Evolutionary conservation across 371 early-diverging fungal species (phyloP), one percentile per base, ranked within the genome.

Genomic region (Lichtheimia ornata): DNA sequence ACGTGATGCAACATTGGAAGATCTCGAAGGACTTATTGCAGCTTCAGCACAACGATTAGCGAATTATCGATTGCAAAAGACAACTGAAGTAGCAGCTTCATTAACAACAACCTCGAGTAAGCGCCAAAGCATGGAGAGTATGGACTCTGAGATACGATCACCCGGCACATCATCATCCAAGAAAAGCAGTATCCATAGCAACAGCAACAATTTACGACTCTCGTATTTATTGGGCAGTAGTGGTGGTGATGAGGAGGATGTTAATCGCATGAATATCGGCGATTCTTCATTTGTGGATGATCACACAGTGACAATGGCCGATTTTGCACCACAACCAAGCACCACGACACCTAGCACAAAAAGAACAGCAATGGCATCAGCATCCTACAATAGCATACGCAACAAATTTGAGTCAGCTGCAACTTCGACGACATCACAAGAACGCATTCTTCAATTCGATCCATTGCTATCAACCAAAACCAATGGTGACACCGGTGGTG

Each of bases 1-100:
- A 40, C 73, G 69, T 17, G 79, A 79, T 24, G 76, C 76, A 3
- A 75, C 71, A 2, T 54, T 79, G 30, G 79, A 79, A 50, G 77
- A 77, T 58, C 54, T 80, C 4, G 75, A 80, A 64, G 76, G 66
- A 4, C 44, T 80, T 17, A 80, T 80, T 65, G 81, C 81, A 18
- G 75, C 75, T 17, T 80, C 81, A 30, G 81, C 81, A 18, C 69
- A 74, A 55, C 55, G 77, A 53, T 58, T 73, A 18, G 77, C 75
- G 15, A 73, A 70, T 58, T 77, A 73, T 58, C 65, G 75, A 40
- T 44, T 76, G 13, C 50, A 57, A 63, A 56, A 57, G 28, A 42
- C 52, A 27, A 50, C 56, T 27, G 49, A 49, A 58, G 20, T 28
- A 12, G 5, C 45, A 18, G 18, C n/a, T 35, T 4, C 11, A 18